These are phyloP conservation scores for Pugionium dolabratum DNA, from an alignment of 345 rosid genomes.

Conservation along the genomic window DNA sequence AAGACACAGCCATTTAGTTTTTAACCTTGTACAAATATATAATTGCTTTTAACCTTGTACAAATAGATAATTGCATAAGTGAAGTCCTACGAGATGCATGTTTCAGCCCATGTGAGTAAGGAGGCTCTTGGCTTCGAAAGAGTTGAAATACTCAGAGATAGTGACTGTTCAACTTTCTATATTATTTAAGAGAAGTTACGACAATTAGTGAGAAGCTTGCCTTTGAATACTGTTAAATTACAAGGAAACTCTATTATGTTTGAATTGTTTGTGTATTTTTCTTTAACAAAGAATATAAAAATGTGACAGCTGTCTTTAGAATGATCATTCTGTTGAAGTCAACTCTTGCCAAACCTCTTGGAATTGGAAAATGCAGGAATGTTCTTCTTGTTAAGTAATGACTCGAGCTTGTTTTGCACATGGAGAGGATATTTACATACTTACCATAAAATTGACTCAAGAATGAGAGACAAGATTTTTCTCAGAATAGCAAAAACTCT, in stretches of 20 bases:
- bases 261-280: slow-evolving; percentile 2
- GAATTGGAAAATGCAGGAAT: slow-evolving; percentile 18
- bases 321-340: slow-evolving; percentile 29
- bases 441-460: slow-evolving; percentile 10
- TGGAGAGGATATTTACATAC: slow-evolving; percentile 6
- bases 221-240: slow-evolving; percentile 22
- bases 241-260: slow-evolving; percentile 26
- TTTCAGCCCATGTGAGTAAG: slow-evolving; percentile 9
- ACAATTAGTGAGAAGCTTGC: slow-evolving; percentile 9
- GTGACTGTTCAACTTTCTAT: slow-evolving; percentile 8
- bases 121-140: background rate
- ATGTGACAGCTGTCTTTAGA: slow-evolving; percentile 21
- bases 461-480: background rate
- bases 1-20: no score
- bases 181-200: slow-evolving; percentile 17
- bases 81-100: slow-evolving; percentile 14
- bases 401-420: slow-evolving; percentile 15
- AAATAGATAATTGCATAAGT: background rate
- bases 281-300: slow-evolving; percentile 5
- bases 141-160: slow-evolving; percentile 9
- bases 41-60: background rate
- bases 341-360: slow-evolving; percentile 28
- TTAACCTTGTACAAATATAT: no score
- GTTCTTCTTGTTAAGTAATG: slow-evolving; percentile 24
- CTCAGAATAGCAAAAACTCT: slow-evolving; percentile 15